Evolutionary conservation across 1,139 yeast genomes (phyloP), one percentile per base, ranked within the genome.

Genomic region (Lizanozyma gosingica): DNA sequence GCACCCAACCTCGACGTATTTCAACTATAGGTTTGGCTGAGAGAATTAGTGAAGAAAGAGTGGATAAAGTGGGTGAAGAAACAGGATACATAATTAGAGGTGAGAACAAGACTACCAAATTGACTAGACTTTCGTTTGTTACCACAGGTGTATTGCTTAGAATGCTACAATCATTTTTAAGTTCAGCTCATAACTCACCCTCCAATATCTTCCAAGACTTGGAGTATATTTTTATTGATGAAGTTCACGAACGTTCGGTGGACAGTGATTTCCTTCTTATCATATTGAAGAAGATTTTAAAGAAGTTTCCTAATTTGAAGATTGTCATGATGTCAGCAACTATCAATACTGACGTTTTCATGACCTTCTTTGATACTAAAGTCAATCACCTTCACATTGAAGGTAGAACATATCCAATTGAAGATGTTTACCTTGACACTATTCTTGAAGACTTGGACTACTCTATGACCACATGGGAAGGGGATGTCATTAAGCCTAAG

Each of bases 1-100:
- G 97, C 57, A 88, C 97, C 0, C 97, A 92, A 57, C 98, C 98
- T 2, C 73, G 98, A 60, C 80, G 97, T 68, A 90, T 92, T 43
- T 87, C 97, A 0, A 88, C 97, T 0, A 83, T 92, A 56, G 97
- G 97, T 2, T 70, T 92, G 43, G 97, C 97, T 0, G 95, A 88
- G 47, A 76, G 97, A 56, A 88, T 92, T 8, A 79, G 96, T 2
- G 87, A 81, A 14, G 97, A 92, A 56, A 74, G 97, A 46, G 69
- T 76, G 15, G 74, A 70, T 11, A 59, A 52, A 9, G 73, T 87
- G 37, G 97, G 97, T 9, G 62, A 66, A 18, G 94, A 88, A 55
- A 82, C 85, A 3, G 98, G 98, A 0, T 92, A 88, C 53, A 73
- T 85, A 9, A 90, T 92, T 37, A 73, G 97, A 59, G 97, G 97